Evolutionary conservation across 495 filamentous ascomycete genomes (phyloP).

Genomic region (Hypoxylon fuscum): DNA sequence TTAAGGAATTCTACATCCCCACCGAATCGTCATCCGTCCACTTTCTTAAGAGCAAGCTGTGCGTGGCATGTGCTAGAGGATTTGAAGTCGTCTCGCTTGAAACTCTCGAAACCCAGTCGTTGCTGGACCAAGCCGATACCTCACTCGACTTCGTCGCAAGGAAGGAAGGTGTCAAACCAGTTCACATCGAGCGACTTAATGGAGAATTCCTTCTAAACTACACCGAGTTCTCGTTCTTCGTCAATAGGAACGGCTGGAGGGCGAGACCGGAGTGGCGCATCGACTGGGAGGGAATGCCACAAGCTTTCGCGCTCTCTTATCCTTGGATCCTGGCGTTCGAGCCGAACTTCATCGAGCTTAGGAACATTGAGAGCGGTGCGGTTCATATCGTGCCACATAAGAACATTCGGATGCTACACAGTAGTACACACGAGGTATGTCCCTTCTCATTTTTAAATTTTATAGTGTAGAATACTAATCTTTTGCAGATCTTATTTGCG

Average conservation of each 20-base stretch:
- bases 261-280: slow-evolving; percentile 96
- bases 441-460: slow-evolving; percentile 31
- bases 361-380: slow-evolving; percentile 90
- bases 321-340: slow-evolving; percentile 98
- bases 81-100: slow-evolving; percentile 98
- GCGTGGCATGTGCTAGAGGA: slow-evolving; percentile 91
- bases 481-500: slow-evolving; percentile 66
- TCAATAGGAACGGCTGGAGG: slow-evolving; percentile 98
- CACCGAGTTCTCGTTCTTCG: slow-evolving; percentile 97
- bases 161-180: slow-evolving; percentile 93
- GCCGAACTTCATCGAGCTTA: slow-evolving; percentile 97
- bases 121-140: slow-evolving; percentile 97
- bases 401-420: slow-evolving; percentile 97
- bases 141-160: slow-evolving; percentile 95
- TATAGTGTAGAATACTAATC: slow-evolving; percentile 8
- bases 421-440: slow-evolving; percentile 92
- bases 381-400: slow-evolving; percentile 95
- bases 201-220: slow-evolving; percentile 98
- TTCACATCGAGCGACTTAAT: slow-evolving; percentile 95
- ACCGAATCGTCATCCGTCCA: slow-evolving; percentile 96
- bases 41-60: slow-evolving; percentile 95
- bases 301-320: slow-evolving; percentile 89
- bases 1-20: slow-evolving; percentile 99
- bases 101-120: slow-evolving; percentile 94
- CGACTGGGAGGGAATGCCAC: slow-evolving; percentile 94